These are phyloP conservation scores for Cladophialophora carrionii DNA, from an alignment of 2,329 filamentous ascomycete genomes.

Conservation along the genomic window DNA sequence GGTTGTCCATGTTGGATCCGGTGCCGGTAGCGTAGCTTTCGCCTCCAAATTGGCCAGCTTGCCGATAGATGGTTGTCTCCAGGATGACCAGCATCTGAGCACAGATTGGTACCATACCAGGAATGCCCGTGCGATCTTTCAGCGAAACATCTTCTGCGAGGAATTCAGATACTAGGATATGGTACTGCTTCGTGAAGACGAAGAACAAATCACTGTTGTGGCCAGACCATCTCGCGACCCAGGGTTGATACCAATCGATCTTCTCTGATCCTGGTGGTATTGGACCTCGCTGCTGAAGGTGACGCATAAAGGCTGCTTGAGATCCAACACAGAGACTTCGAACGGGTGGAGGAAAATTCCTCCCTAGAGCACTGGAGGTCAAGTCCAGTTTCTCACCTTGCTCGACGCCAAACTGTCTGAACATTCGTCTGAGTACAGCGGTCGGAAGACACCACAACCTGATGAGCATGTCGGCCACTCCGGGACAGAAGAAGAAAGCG, in stretches of 20 bases:
- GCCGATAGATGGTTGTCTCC: constrained; percentile 76
- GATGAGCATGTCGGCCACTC: constrained; percentile 79
- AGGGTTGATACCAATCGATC: constrained; percentile 83
- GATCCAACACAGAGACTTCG: constrained; percentile 65
- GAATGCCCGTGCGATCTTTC: constrained; percentile 66
- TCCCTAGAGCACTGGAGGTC: constrained; percentile 65
- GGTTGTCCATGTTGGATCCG: constrained; percentile 66
- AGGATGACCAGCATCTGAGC: constrained; percentile 78
- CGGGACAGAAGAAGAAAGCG: constrained; percentile 89
- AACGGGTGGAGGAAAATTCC: constrained; percentile 70
- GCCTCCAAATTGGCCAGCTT: constrained; percentile 53
- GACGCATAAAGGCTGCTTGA: constrained; percentile 61
- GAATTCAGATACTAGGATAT: constrained; percentile 75
- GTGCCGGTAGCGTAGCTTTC: constrained; percentile 56
- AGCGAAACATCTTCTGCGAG: constrained; percentile 60
- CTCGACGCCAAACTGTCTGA: constrained; percentile 67
- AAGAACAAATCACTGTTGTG: constrained; percentile 88
- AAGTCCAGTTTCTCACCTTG: constrained; percentile 55
- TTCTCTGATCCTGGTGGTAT: constrained; percentile 70
- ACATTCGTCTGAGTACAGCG: constrained; percentile 70
- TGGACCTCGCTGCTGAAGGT: constrained; percentile 67
- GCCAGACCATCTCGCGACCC: constrained; percentile 83
- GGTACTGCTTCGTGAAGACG: constrained; percentile 86
- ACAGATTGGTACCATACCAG: constrained; percentile 78
- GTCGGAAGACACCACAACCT: constrained; percentile 76